These are phyloP conservation scores for Nannizzia gypsea DNA, from an alignment of 2,329 filamentous ascomycete species.

Conservation along the genomic window DNA sequence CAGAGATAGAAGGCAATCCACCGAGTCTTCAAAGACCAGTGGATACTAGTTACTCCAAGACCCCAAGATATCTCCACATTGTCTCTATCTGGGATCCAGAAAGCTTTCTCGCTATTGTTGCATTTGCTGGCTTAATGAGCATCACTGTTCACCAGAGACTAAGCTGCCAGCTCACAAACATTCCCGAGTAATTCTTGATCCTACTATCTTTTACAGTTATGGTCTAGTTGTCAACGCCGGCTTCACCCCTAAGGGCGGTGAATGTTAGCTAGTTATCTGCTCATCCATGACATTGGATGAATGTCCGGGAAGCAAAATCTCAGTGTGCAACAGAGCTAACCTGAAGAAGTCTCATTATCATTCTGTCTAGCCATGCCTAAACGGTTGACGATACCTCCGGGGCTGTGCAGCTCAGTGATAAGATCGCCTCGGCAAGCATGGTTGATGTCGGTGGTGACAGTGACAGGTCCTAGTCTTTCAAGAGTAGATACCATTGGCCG, in stretches of 20 bases:
- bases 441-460: conserved; percentile 89
- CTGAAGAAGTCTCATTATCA: conserved; percentile 52
- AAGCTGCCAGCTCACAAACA: conserved; percentile 81
- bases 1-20: background rate
- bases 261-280: conserved; percentile 6
- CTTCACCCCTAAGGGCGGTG: conserved; percentile 58
- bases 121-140: background rate
- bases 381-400: conserved; percentile 67
- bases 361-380: conserved; percentile 62
- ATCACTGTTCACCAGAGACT: conserved; percentile 68
- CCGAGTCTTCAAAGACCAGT: background rate
- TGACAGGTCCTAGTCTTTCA: conserved; percentile 89
- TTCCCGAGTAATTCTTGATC: conserved; percentile 63
- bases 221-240: conserved; percentile 79
- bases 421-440: conserved; percentile 81
- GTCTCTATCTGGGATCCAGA: background rate
- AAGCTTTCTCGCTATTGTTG: conserved; percentile 17
- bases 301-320: conserved; percentile 41
- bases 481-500: conserved; percentile 65
- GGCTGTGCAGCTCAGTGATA: conserved; percentile 82
- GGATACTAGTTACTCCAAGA: background rate
- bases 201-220: conserved; percentile 76
- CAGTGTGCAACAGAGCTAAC: conserved; percentile 98
- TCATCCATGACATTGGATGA: background rate
- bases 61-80: background rate